Evolutionary conservation across 306 rosid genomes (phyloP).

Genomic region (Dicorynia guianensis): DNA sequence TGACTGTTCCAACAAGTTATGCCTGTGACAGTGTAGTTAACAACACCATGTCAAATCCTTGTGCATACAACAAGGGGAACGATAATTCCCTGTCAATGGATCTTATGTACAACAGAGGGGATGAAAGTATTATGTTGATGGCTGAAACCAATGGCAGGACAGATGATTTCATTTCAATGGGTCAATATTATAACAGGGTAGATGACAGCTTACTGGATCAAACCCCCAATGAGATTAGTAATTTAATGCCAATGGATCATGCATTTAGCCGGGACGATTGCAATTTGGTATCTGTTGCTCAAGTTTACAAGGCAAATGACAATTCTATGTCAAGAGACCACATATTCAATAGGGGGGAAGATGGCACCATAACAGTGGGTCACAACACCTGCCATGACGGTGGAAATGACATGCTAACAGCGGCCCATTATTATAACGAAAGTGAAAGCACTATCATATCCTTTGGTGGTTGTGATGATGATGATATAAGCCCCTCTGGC

Average conservation of each 20-base stretch:
- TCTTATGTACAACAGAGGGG: conserved; percentile 59
- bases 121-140: conserved; percentile 45
- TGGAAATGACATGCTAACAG: conserved; percentile 28
- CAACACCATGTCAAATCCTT: conserved; percentile 39
- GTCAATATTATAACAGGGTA: conserved; percentile 54
- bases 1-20: conserved; percentile 49
- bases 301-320: conserved; percentile 51
- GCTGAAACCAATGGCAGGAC: conserved; percentile 54
- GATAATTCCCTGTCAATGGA: conserved; percentile 50
- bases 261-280: conserved; percentile 49
- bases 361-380: conserved; percentile 31
- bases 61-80: conserved; percentile 32
- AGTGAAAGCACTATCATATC: conserved; percentile 63
- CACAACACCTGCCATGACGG: conserved; percentile 33
- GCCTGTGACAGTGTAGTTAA: conserved; percentile 52
- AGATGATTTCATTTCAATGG: conserved; percentile 56
- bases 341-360: conserved; percentile 43
- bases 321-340: conserved; percentile 31
- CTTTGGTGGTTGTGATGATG: conserved; percentile 56
- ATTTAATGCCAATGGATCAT: conserved; percentile 45
- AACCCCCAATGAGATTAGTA: conserved; percentile 50
- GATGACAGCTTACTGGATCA: conserved; percentile 53
- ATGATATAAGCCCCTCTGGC: conserved; percentile 45
- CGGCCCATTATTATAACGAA: conserved; percentile 47
- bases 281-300: conserved; percentile 53